phyloP scores from a whole-genome alignment of 2,329 filamentous ascomycete species.

The Colletotrichum abscissum region DNA sequence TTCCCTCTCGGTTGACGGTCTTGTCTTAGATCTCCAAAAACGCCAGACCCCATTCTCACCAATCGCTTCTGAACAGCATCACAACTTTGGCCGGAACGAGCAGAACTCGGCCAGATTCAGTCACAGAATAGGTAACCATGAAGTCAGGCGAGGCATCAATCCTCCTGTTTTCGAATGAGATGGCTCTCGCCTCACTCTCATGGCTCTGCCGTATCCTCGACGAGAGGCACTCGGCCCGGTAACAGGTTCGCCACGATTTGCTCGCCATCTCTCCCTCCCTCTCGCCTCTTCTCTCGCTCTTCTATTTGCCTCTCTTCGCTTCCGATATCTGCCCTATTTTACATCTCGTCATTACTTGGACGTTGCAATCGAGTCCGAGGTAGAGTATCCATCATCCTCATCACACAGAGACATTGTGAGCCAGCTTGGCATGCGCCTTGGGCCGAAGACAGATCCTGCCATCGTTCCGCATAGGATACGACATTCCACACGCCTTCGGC shows the following conservation, averaged over 20 bases:
- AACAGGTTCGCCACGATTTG: conserved; percentile 9
- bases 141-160: neutral
- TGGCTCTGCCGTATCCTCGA: neutral
- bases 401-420: neutral
- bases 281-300: neutral
- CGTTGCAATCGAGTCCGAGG: neutral
- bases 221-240: conserved; percentile 12
- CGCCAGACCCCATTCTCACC: neutral
- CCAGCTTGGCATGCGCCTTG: conserved; percentile 12
- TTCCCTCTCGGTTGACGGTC: conserved; percentile 16
- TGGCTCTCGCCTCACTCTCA: neutral
- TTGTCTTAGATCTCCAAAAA: conserved; percentile 17
- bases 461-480: conserved; percentile 9
- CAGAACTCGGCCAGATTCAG: conserved; percentile 9
- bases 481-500: conserved; percentile 26
- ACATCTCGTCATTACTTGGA: conserved; percentile 2
- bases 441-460: conserved; percentile 17
- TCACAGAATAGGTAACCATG: conserved; percentile 4
- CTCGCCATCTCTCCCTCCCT: neutral
- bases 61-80: neutral
- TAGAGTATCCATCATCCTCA: neutral
- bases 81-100: conserved; percentile 22
- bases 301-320: neutral
- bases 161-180: conserved; percentile 1
- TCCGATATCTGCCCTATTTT: neutral